These are phyloP conservation scores for Trichosporon sp. DNA, from an alignment of 1,284 basidiomycete species.

Conservation along the genomic window DNA sequence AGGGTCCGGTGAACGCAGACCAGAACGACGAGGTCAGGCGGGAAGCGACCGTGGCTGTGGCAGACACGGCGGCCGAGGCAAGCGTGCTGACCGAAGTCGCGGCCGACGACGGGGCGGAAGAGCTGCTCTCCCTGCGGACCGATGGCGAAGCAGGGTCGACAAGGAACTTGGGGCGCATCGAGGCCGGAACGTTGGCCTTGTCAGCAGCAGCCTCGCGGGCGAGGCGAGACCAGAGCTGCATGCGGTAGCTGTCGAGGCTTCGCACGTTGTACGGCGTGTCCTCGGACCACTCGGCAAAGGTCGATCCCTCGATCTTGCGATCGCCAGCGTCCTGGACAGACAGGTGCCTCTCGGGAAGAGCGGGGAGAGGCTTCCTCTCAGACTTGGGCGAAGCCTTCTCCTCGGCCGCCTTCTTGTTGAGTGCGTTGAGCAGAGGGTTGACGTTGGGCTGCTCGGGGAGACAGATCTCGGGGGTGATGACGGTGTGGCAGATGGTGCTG, in stretches of 20 bases:
- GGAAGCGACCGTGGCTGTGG: conserved; percentile 52
- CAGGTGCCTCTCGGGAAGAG: conserved; percentile 22
- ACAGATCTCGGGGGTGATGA: conserved; percentile 68
- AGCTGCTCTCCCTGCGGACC: conserved; percentile 2
- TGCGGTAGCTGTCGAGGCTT: conserved; percentile 76
- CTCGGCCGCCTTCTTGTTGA: conserved; percentile 17
- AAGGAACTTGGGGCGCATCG: conserved; percentile 56
- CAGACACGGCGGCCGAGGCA: conserved; percentile 37
- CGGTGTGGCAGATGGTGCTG: conserved; percentile 80
- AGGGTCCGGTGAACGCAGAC: conserved; percentile 53
- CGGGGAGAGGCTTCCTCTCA: not conserved
- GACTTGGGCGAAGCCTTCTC: conserved; percentile 18
- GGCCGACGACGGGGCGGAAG: not conserved
- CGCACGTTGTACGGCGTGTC: conserved; percentile 78
- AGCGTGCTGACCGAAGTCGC: conserved; percentile 25
- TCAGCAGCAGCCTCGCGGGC: conserved; percentile 59
- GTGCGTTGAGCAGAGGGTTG: conserved; percentile 71
- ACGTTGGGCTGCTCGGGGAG: conserved; percentile 65
- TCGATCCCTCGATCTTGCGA: conserved; percentile 62
- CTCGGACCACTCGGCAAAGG: conserved; percentile 66
- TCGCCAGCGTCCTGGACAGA: conserved; percentile 42
- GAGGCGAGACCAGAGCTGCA: conserved; percentile 85
- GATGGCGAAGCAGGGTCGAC: conserved; percentile 34
- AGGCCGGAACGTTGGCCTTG: conserved; percentile 45
- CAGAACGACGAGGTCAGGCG: conserved; percentile 57